A percentile compares a stretch with the other conserved stretches of the same genome.
Evolutionary conservation across 371 early-diverging fungal genomes (phyloP).

Genomic region (Rhizopus sp.): DNA sequence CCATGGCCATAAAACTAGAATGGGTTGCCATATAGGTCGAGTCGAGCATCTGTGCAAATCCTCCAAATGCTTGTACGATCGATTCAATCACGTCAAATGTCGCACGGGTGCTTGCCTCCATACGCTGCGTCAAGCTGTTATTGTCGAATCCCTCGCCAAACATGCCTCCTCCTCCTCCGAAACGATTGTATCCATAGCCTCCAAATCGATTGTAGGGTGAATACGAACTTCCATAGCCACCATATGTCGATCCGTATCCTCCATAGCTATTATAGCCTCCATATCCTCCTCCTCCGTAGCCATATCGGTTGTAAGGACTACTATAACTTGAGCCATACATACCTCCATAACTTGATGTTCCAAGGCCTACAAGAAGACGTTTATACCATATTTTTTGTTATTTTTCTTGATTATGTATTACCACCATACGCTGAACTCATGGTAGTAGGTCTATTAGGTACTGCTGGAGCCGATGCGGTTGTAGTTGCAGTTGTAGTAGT

Average conservation of each 20-base stretch:
- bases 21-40: constrained; percentile 97
- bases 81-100: constrained; percentile 92
- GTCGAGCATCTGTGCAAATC: constrained; percentile 97
- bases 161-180: constrained; percentile 22
- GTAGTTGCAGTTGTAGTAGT: constrained; percentile 7
- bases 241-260: constrained; percentile 16
- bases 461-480: constrained; percentile 22
- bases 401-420: constrained; percentile 1
- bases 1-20: constrained; percentile 96
- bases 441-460: constrained; percentile 37
- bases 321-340: constrained; percentile 23
- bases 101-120: constrained; percentile 87
- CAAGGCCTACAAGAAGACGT: constrained; percentile 7
- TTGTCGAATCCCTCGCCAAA: constrained; percentile 47
- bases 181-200: constrained; percentile 33
- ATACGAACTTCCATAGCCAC: constrained; percentile 23
- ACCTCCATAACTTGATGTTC: constrained; percentile 22
- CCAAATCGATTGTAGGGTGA: constrained; percentile 28
- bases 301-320: constrained; percentile 37
- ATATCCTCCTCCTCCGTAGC: constrained; percentile 28
- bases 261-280: constrained; percentile 31
- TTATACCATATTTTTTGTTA: neutral
- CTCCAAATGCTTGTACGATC: constrained; percentile 95
- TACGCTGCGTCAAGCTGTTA: constrained; percentile 73
- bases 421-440: constrained; percentile 12